Conservation (phyloP, 768 basidiomycete species). For the Russula sp. region DNA sequence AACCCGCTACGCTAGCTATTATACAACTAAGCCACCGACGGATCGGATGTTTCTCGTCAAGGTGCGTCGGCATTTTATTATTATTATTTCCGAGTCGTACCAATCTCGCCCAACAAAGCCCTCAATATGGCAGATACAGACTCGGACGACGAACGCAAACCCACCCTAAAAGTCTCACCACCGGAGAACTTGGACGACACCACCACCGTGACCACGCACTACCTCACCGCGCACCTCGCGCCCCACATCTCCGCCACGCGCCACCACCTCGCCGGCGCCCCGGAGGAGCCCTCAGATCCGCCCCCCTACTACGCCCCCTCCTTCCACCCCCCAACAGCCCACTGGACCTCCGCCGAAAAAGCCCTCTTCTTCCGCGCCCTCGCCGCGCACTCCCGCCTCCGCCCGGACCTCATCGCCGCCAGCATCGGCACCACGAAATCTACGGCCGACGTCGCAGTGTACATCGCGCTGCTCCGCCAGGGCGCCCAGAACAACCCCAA, state of each 20-base stretch:
- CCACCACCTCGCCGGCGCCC: conserved; percentile 8
- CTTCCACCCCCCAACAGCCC: conserved; percentile 29
- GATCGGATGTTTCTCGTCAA: neutral
- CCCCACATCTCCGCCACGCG: conserved; percentile 15
- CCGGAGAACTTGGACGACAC: too few relatives aligned
- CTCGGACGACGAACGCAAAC: neutral
- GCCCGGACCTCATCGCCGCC: conserved; percentile 72
- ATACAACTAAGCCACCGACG: neutral
- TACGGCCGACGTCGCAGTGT: conserved; percentile 60
- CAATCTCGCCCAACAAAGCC: neutral
- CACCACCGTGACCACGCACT: too few relatives aligned
- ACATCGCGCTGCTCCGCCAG: conserved; percentile 46
- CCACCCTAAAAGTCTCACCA: neutral
- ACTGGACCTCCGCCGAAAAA: conserved; percentile 69
- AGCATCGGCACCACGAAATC: conserved; percentile 56
- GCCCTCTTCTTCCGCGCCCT: conserved; percentile 66
- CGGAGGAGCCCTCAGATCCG: neutral
- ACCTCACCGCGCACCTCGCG: neutral
- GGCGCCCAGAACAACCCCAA: neutral
- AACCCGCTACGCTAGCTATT: too few relatives aligned
- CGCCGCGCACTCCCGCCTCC: conserved; percentile 56
- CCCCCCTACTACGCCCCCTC: conserved; percentile 25
- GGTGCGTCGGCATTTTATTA: neutral
- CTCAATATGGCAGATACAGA: conserved; percentile 4
- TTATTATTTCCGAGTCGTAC: neutral